Base-by-base conservation (phyloP, 768 basidiomycete species). In the Phaeolepiota aurea region DNA sequence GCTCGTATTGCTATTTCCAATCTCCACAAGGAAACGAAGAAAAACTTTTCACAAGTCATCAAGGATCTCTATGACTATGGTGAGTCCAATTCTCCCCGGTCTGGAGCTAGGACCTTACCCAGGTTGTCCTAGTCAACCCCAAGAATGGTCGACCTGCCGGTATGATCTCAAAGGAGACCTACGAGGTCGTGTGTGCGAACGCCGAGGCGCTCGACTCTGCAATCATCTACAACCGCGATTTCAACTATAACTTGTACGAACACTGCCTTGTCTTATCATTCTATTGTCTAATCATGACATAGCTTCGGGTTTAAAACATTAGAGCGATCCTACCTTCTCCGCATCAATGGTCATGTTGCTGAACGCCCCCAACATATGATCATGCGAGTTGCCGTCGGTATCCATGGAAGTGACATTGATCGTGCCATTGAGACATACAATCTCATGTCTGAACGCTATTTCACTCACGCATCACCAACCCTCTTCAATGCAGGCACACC, bases 221-320 rank as follows among this genome's bases (percentile, higher is more conserved):
- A 13, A 87, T 99, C 65, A 93, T 99, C 61, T 98, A 97, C 62
- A 84, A 94, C 53, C 90, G 96, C 37, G 96, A 99, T 60, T 99
- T 98, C 68, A 87, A 76, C 59, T 98, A 98, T 70, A 92, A 96
- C 63, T 96, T 65, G 90, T 93, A 42, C 30, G 87, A 65, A 7
- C 0, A 3, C 18, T 10, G 14, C 1, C 2, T 7, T 13, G 11
- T 25, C 14, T 22, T 36, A 20, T 22, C 33, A 20, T 15, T n/a
- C 37, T 23, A 18, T 44, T 3, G 40, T 38, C 7, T 31, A 11
- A 37, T 42, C 21, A 10, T 37, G 38, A 21, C 20, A 5, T 32
- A 89, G 87, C 66, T 99, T 99, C 55, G 96, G 96, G n/a, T 98
- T 98, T 79, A 99, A 99, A 64, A 99, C 96, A 2, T 81, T 99